phyloP scores from a whole-genome alignment of 495 filamentous ascomycete species.

The Aspergillus asperescens region DNA sequence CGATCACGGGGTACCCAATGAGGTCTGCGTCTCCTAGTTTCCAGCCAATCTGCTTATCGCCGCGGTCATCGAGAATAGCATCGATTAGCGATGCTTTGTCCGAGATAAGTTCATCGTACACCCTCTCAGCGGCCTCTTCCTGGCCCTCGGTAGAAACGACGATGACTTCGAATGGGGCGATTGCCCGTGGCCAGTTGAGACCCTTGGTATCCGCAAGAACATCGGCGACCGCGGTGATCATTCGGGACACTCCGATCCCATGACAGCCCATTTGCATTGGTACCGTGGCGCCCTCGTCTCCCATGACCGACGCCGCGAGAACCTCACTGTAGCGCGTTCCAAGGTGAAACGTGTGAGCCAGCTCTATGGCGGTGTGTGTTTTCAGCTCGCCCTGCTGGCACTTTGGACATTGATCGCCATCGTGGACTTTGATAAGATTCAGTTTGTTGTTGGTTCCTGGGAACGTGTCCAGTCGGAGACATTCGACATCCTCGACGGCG shows the following conservation, averaged over 20 bases:
- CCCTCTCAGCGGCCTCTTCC: conserved; percentile 45
- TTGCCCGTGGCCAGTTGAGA: conserved; percentile 80
- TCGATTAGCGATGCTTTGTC: conserved; percentile 39
- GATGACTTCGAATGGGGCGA: conserved; percentile 79
- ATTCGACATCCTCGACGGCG: conserved; percentile 31
- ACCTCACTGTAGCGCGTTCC: conserved; percentile 81
- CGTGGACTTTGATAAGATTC: conserved; percentile 57
- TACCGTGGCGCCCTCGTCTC: conserved; percentile 33
- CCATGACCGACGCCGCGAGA: conserved; percentile 55
- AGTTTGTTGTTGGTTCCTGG: conserved; percentile 35
- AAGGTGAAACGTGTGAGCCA: conserved; percentile 93
- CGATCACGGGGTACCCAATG: conserved; percentile 78
- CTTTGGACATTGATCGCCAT: conserved; percentile 66
- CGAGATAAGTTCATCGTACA: conserved; percentile 54
- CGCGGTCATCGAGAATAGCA: conserved; percentile 72
- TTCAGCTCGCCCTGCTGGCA: conserved; percentile 61
- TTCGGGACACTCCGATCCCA: conserved; percentile 87
- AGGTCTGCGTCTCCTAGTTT: conserved; percentile 85
- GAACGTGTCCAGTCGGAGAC: conserved; percentile 39
- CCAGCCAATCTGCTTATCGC: conserved; percentile 64
- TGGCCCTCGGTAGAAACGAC: conserved; percentile 54
- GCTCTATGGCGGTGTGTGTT: conserved; percentile 70
- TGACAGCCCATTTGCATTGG: conserved; percentile 92
- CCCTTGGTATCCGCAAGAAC: conserved; percentile 65
- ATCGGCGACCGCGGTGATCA: conserved; percentile 82